phyloP scores from a whole-genome alignment of 352 stramenopile genomes.

The Thalassiosira hispida region DNA sequence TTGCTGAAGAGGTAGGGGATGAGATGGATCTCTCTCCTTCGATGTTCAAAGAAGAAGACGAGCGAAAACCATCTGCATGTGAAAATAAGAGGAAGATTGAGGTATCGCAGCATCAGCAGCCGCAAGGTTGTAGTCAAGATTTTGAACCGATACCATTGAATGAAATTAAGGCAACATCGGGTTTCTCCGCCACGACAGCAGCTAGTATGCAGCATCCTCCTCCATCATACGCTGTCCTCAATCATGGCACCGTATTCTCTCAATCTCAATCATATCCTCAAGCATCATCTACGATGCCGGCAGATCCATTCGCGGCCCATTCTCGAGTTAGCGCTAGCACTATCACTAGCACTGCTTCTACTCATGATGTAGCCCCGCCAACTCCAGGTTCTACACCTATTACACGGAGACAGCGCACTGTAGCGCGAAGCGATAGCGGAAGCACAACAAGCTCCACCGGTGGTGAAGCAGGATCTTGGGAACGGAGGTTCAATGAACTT shows the following conservation, averaged over 20 bases:
- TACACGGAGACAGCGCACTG: background rate
- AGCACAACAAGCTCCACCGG: slow-evolving; percentile 12
- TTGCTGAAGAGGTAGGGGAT: background rate
- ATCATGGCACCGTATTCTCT: too few relatives aligned
- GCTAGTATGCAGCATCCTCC: background rate
- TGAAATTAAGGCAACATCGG: slow-evolving; percentile 1
- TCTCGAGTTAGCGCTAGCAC: background rate
- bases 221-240: background rate
- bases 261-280: background rate
- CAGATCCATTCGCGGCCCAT: too few relatives aligned
- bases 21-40: slow-evolving; percentile 8
- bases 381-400: background rate
- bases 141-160: slow-evolving; percentile 40
- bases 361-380: background rate
- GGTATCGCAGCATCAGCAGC: background rate
- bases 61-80: slow-evolving; percentile 23
- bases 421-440: slow-evolving; percentile 4
- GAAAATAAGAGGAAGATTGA: background rate
- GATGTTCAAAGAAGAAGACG: slow-evolving; percentile 4
- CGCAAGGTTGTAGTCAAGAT: background rate
- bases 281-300: too few relatives aligned
- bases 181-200: background rate
- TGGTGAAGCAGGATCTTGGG: slow-evolving; percentile 28
- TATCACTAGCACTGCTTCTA: background rate
- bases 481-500: slow-evolving; percentile 26